Conservation (phyloP, 2,329 filamentous ascomycete species). For the Alternaria gaisen region DNA sequence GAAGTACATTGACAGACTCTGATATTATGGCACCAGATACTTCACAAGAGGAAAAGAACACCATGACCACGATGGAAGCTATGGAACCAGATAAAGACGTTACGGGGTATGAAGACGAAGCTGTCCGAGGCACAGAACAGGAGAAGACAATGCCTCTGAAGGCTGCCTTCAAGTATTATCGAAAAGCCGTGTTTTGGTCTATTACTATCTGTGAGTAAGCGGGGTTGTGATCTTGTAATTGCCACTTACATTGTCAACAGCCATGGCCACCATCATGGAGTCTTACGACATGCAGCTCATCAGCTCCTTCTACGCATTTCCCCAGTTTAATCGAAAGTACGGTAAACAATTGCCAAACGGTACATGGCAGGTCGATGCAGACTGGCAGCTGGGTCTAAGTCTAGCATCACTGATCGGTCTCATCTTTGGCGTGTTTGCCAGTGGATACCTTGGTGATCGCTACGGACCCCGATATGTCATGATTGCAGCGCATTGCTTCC, state of each 20-base stretch:
- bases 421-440: constrained; percentile 50
- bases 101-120: neutral
- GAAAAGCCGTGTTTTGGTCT: constrained; percentile 82
- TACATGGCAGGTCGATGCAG: constrained; percentile 46
- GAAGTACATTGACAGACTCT: too few species aligned
- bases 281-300: constrained; percentile 81
- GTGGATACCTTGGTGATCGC: constrained; percentile 49
- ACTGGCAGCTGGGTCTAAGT: constrained; percentile 48
- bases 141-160: constrained; percentile 52
- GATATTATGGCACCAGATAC: too few species aligned
- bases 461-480: constrained; percentile 40
- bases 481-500: constrained; percentile 14
- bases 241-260: constrained; percentile 43
- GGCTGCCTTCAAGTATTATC: constrained; percentile 79
- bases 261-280: constrained; percentile 86
- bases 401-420: constrained; percentile 24
- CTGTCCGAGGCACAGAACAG: constrained; percentile 8
- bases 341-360: constrained; percentile 45
- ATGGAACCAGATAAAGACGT: neutral
- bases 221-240: neutral
- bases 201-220: constrained; percentile 68
- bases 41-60: too few species aligned
- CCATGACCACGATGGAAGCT: too few species aligned
- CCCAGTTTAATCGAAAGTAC: constrained; percentile 51
- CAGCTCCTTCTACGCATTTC: constrained; percentile 72